Conservation (phyloP, 2,329 filamentous ascomycete species). For the Stachybotrys chartarum region DNA sequence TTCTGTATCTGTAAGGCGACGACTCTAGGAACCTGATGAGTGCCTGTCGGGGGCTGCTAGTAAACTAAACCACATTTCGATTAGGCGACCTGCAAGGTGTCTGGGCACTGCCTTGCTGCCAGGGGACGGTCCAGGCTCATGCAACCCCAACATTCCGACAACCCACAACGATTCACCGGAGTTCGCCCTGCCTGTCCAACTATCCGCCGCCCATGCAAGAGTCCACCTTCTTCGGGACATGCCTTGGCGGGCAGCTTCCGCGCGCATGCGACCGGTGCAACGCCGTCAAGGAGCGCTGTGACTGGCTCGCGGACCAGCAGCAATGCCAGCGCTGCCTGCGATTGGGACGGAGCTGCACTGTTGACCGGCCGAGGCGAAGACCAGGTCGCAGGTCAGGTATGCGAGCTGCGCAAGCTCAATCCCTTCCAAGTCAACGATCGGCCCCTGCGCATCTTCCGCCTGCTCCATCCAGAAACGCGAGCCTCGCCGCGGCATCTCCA, state of each 20-base stretch:
- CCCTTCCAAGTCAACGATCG: not conserved
- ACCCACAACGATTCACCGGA: not conserved
- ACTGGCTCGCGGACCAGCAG: slow-evolving; percentile 4
- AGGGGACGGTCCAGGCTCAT: too few species aligned
- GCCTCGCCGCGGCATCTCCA: not conserved
- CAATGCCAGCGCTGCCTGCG: slow-evolving; percentile 14
- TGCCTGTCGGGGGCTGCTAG: too few species aligned
- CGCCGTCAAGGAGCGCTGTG: slow-evolving; percentile 15
- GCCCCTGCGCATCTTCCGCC: not conserved
- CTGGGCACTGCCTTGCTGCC: too few species aligned
- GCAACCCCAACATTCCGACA: not conserved
- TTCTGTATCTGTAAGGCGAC: too few species aligned
- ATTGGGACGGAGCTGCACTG: slow-evolving; percentile 10
- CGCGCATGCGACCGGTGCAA: slow-evolving; percentile 18
- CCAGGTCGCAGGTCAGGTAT: slow-evolving; percentile 8
- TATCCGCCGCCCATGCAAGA: not conserved
- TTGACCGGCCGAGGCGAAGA: slow-evolving; percentile 6
- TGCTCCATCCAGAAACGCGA: not conserved
- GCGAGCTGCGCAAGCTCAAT: not conserved
- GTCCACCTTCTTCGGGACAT: not conserved
- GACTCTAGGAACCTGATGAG: too few species aligned
- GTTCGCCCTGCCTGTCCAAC: not conserved
- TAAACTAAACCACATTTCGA: too few species aligned
- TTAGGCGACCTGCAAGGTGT: too few species aligned
- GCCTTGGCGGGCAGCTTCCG: not conserved